Conservation (phyloP, 768 basidiomycete genomes). For the Neoboletus magnificus region DNA sequence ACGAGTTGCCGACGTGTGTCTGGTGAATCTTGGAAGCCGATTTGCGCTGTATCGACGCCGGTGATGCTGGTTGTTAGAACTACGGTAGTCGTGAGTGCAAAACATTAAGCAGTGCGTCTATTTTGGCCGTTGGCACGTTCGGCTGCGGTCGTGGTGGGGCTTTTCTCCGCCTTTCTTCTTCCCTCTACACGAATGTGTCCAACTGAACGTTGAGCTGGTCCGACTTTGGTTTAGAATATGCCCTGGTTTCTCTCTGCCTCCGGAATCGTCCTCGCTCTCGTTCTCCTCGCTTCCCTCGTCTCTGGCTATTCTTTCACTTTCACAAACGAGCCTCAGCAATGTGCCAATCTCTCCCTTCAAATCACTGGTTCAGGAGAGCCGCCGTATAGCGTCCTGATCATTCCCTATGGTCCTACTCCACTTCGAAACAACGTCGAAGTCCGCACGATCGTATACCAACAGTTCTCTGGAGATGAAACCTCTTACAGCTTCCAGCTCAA, state of each 20-base stretch:
- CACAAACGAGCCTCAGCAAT: constrained; percentile 56
- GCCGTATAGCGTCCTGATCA: constrained; percentile 63
- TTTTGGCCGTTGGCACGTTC: constrained; percentile 2
- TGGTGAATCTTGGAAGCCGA: constrained; percentile 9
- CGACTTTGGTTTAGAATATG: constrained; percentile 8
- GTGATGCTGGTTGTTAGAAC: neutral
- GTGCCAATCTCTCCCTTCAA: constrained; percentile 56
- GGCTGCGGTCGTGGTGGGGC: neutral
- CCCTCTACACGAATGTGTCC: constrained; percentile 7
- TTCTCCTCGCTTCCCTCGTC: constrained; percentile 29
- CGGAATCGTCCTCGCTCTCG: constrained; percentile 6
- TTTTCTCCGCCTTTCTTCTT: neutral
- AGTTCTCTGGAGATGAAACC: constrained; percentile 43
- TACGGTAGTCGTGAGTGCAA: no score
- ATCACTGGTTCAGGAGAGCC: constrained; percentile 60
- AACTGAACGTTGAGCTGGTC: neutral
- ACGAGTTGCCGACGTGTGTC: neutral
- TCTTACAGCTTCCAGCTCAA: constrained; percentile 53
- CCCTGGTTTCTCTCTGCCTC: neutral
- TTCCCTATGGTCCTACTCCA: constrained; percentile 65
- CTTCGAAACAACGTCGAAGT: constrained; percentile 61
- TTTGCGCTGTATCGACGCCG: constrained; percentile 6
- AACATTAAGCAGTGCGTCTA: neutral
- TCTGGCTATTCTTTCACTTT: constrained; percentile 44
- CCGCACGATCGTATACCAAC: constrained; percentile 53